phyloP scores from a whole-genome alignment of 495 filamentous ascomycete species.

The Penicillium robsamsonii region DNA sequence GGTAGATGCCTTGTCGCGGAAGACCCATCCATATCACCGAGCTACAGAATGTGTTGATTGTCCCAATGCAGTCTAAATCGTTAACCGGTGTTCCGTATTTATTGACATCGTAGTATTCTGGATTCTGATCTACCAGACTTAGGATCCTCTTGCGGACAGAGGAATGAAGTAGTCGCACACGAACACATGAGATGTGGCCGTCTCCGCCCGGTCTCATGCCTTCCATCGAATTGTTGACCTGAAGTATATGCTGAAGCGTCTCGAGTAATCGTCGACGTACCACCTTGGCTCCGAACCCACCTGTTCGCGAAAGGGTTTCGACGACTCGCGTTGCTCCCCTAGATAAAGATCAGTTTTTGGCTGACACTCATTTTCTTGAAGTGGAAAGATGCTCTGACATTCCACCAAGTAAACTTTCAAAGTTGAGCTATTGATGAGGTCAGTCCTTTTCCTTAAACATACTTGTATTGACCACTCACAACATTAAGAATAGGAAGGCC shows the following conservation, averaged over 20 bases:
- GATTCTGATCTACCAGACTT: slow-evolving; percentile 50
- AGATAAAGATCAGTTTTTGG: slow-evolving; percentile 11
- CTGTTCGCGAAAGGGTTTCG: slow-evolving; percentile 73
- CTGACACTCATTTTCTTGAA: neutral
- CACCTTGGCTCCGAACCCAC: slow-evolving; percentile 70
- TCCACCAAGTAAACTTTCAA: slow-evolving; percentile 42
- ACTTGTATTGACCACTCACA: slow-evolving; percentile 21
- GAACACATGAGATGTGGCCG: slow-evolving; percentile 64
- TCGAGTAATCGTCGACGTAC: slow-evolving; percentile 69
- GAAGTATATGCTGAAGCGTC: slow-evolving; percentile 72
- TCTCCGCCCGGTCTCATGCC: slow-evolving; percentile 67
- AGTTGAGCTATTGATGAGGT: slow-evolving; percentile 29
- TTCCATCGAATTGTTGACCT: slow-evolving; percentile 62
- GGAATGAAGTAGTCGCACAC: slow-evolving; percentile 74
- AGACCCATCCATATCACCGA: slow-evolving; percentile 65
- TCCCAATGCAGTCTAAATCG: slow-evolving; percentile 70
- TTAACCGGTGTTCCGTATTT: slow-evolving; percentile 67
- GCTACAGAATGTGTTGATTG: slow-evolving; percentile 66
- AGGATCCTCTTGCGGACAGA: slow-evolving; percentile 66
- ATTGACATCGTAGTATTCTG: slow-evolving; percentile 62
- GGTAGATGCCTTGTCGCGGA: slow-evolving; percentile 69
- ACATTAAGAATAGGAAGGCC: slow-evolving; percentile 59
- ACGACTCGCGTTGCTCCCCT: slow-evolving; percentile 60
- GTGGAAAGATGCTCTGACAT: slow-evolving; percentile 25
- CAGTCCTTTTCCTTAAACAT: neutral